Evolutionary conservation across 169 alveolate genomes (phyloP), one percentile per base, ranked within the genome.

Genomic region (Neospora caninum): DNA sequence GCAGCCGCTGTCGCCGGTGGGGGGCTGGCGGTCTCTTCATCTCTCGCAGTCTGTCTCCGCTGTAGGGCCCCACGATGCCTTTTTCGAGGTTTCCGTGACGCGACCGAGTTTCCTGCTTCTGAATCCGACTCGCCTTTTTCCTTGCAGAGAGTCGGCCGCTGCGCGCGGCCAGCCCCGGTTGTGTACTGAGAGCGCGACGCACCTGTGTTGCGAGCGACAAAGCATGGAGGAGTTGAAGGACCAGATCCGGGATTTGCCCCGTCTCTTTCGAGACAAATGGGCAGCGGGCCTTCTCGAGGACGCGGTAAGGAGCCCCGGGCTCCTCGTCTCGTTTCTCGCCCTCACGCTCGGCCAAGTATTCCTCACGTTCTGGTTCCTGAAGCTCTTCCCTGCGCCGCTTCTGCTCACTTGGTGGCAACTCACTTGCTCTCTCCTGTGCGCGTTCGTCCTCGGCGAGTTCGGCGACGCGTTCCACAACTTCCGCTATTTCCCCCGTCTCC

Each of bases 371-470:
- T 84, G 80, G 78, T 39, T 93, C 54, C 95, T 93, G 34, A 42
- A 80, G 36, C 80, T 67, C 91, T 93, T 86, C 67, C 93, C 93
- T 29, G 41, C 91, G 34, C 95, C 95, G 43, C 88, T 93, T 31
- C 86, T 86, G 49, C 89, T 93, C 84, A 93, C 95, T 18, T 93
- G 95, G 95, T 84, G 88, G 91, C 95, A 93, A 84, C 93, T 86
- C 53, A 70, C 89, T 70, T 92, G 38, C 80, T 54, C 89, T 29
- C 78, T 93, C 31, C 41, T 70, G 69, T 84, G 91, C 69, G 95
- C 95, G n/a, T 87, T 42, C 38, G 70, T 93, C n/a, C 58, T 70
- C 39, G 95, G 95, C 82, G 95, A 93, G 58, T 36, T 87, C 42
- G 95, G 95, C 34, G 91, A 36, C 41, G 13, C 95, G 31, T 93